Base-by-base conservation (phyloP, 495 filamentous ascomycete genomes). In the Aspergillus cavernicola region DNA sequence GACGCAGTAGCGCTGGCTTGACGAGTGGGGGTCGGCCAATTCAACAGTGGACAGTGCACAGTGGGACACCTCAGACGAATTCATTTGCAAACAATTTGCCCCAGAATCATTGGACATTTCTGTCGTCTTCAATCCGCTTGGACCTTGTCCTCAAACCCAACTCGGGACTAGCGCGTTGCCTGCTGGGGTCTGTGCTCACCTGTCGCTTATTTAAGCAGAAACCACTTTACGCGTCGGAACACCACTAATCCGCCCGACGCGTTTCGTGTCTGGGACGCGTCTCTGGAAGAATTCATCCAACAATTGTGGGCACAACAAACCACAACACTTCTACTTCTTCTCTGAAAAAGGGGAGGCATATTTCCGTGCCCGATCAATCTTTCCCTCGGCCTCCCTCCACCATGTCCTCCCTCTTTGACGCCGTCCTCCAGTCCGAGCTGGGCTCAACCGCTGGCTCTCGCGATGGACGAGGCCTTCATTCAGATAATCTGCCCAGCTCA, bases 371-470 rank as follows among this genome's bases (percentile, higher is more conserved):
- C 15, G 26, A 54, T 19, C n/a, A 44, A 15, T 23, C 8, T 11
- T 39, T 28, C 35, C 48, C 36, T 36, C 41, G 41, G 62, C 66
- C 66, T 62, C 38, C 56, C 32, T 50, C 50, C 61, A 61, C 52
- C 58, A 80, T 80, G 77, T 78, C 78, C 58, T 76, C 76, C 60
- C 65, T 79, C 12, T 74, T 79, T 35, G 76, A 80, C 59, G 74
- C 75, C 55, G 68, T 79, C 20, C 61, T 79, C 31, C 75, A 72
- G 58, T 80, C 77, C 44, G 76, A 80, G 56, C 56, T 72, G 65
- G 74, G 65, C 64, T 73, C 69, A 48, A 69, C 60, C 44, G 60
- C 68, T 28, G 57, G 66, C 56, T 59, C 64, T 65, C 66, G 63
- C 52, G 60, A 68, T 42, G 35, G 22, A 24, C 45, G 63, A 60